Percentiles rank a stretch among this genome's conserved stretches.
Evolutionary conservation across 1,284 basidiomycete species (phyloP).

Genomic region (Mixia osmundae): DNA sequence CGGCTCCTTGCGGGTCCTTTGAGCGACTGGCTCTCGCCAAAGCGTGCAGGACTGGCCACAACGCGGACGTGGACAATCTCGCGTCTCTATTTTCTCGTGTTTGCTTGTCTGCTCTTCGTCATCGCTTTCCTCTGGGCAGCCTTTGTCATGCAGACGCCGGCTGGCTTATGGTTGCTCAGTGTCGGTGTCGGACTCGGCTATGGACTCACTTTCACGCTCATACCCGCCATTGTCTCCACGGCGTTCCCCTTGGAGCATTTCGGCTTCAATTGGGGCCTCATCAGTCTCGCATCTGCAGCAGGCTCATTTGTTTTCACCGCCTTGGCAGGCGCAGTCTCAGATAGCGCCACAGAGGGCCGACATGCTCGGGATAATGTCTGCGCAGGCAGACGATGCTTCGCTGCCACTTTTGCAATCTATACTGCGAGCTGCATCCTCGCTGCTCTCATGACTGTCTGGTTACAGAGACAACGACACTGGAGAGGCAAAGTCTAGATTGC

Average conservation of each 20-base stretch:
- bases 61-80: conserved; percentile 1
- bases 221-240: conserved; percentile 12
- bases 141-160: conserved; percentile 3
- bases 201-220: conserved; percentile 12
- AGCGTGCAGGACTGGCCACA: not conserved
- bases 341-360: too few species aligned
- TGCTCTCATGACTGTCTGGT: too few species aligned
- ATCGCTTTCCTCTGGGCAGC: conserved; percentile 9
- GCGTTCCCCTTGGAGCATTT: conserved; percentile 13
- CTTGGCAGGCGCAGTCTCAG: too few species aligned
- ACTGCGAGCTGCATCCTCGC: too few species aligned
- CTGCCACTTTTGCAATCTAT: too few species aligned
- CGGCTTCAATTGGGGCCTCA: conserved; percentile 14
- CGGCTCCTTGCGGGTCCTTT: conserved; percentile 12
- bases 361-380: too few species aligned
- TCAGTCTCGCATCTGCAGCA: too few species aligned
- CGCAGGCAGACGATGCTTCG: too few species aligned
- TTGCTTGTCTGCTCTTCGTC: conserved; percentile 5
- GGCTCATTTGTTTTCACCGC: too few species aligned
- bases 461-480: too few species aligned
- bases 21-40: conserved; percentile 9
- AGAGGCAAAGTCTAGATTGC: too few species aligned
- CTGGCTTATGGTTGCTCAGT: conserved; percentile 10
- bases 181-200: conserved; percentile 10
- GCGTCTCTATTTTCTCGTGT: conserved; percentile 10